Evolutionary conservation across 176 grass and related monocot species (phyloP).

Genomic region (Cymbopogon citratus): DNA sequence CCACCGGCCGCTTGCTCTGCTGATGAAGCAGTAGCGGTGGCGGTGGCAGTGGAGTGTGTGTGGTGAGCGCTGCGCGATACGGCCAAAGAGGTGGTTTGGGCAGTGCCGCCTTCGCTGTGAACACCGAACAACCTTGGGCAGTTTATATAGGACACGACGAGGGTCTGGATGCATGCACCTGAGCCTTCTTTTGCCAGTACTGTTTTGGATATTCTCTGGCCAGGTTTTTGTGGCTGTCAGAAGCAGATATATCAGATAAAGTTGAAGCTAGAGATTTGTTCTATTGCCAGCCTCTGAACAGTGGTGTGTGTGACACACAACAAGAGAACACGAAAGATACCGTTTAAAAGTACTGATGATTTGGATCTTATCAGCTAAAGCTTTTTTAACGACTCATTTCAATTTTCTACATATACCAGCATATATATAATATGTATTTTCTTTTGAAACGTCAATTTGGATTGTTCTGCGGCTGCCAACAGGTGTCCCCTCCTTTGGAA

Average conservation of each 20-base stretch:
- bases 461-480: neutral
- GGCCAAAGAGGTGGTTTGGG: constrained; percentile 34
- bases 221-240: constrained; percentile 40
- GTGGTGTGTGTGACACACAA: neutral
- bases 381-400: neutral
- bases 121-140: neutral
- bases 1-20: constrained; percentile 2
- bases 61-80: neutral
- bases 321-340: neutral
- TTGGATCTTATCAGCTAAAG: neutral
- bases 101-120: constrained; percentile 28
- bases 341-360: constrained; percentile 1
- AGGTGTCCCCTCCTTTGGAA: constrained; percentile 9
- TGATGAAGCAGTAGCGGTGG: constrained; percentile 17
- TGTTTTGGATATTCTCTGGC: constrained; percentile 37
- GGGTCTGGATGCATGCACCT: constrained; percentile 36
- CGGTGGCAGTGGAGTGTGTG: neutral
- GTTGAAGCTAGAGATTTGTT: constrained; percentile 14
- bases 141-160: constrained; percentile 49
- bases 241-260: constrained; percentile 13
- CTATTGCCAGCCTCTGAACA: neutral
- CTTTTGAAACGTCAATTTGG: neutral
- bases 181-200: constrained; percentile 5
- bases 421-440: too few relatives aligned
- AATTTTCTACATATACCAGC: too few relatives aligned